Conservation (phyloP, 768 basidiomycete genomes). For the Neoboletus subvelutipes region DNA sequence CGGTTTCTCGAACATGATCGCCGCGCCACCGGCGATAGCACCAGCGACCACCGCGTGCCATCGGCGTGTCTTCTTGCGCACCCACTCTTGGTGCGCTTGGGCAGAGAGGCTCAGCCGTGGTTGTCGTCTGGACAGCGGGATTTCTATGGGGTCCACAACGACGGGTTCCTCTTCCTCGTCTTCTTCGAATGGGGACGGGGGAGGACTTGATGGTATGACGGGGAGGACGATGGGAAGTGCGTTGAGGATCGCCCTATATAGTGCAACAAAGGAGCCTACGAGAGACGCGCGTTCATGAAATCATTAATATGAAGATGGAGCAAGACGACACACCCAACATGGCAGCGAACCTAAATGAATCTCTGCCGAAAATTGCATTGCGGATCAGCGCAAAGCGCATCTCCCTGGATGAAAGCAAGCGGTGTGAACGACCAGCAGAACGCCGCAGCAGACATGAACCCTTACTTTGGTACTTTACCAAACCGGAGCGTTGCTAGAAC, state of each 20-base stretch:
- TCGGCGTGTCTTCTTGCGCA: conserved; percentile 62
- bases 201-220: conserved; percentile 24
- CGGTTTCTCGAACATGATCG: conserved; percentile 76
- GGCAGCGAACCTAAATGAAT: conserved; percentile 80
- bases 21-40: conserved; percentile 66
- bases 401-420: conserved; percentile 43
- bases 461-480: conserved; percentile 64
- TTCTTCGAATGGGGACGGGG: conserved; percentile 31
- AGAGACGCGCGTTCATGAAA: background rate
- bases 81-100: conserved; percentile 60
- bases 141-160: conserved; percentile 10
- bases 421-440: background rate
- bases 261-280: conserved; percentile 67
- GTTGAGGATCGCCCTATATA: conserved; percentile 82
- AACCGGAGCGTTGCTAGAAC: conserved; percentile 75
- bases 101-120: conserved; percentile 61
- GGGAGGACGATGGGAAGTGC: conserved; percentile 71
- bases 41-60: conserved; percentile 87
- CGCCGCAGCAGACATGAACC: background rate
- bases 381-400: conserved; percentile 65
- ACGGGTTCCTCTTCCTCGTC: conserved; percentile 24
- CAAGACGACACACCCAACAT: conserved; percentile 65
- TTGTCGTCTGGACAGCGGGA: conserved; percentile 32
- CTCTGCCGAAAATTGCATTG: conserved; percentile 80
- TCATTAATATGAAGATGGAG: background rate